A percentile compares a stretch with the other conserved stretches of the same genome.
Evolutionary conservation across 148 eudicot genomes (phyloP).

Genomic region (Fallopia convolvulus): DNA sequence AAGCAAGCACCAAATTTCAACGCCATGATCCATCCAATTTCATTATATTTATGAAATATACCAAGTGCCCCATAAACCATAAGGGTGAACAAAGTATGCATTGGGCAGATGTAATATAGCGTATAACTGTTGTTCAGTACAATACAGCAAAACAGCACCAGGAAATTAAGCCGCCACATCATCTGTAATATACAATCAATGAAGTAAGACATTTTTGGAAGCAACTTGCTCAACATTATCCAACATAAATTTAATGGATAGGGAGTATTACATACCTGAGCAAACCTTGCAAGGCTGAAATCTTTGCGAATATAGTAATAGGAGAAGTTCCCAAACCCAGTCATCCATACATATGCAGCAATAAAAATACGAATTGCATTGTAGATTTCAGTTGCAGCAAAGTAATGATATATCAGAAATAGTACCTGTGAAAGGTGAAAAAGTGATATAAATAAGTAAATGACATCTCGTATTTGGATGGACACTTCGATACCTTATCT

Average conservation of each 20-base stretch:
- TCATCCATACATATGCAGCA: slow-evolving; percentile 98
- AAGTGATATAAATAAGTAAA: not conserved
- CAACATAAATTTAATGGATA: not conserved
- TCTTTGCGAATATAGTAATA: slow-evolving; percentile 91
- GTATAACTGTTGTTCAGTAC: slow-evolving; percentile 76
- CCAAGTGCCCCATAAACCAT: slow-evolving; percentile 99
- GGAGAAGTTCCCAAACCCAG: slow-evolving; percentile 97
- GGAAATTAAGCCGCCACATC: slow-evolving; percentile 99
- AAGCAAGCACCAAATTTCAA: slow-evolving; percentile 66
- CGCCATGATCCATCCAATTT: slow-evolving; percentile 65
- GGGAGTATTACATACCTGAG: slow-evolving; percentile 50
- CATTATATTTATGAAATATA: slow-evolving; percentile 68
- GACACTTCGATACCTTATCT: not conserved
- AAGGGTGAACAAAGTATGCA: slow-evolving; percentile 98
- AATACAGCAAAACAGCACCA: slow-evolving; percentile 71
- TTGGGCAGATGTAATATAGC: slow-evolving; percentile 92
- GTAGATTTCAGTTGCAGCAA: slow-evolving; percentile 85
- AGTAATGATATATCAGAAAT: slow-evolving; percentile 92
- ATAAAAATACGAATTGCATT: slow-evolving; percentile 90
- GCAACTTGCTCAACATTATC: slow-evolving; percentile 1
- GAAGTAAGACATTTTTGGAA: slow-evolving; percentile 18
- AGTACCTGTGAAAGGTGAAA: slow-evolving; percentile 42
- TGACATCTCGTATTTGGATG: not conserved
- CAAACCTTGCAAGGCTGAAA: slow-evolving; percentile 86
- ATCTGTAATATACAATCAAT: slow-evolving; percentile 39